Conservation (phyloP, 345 rosid species). For the Sisymbrium irio region DNA sequence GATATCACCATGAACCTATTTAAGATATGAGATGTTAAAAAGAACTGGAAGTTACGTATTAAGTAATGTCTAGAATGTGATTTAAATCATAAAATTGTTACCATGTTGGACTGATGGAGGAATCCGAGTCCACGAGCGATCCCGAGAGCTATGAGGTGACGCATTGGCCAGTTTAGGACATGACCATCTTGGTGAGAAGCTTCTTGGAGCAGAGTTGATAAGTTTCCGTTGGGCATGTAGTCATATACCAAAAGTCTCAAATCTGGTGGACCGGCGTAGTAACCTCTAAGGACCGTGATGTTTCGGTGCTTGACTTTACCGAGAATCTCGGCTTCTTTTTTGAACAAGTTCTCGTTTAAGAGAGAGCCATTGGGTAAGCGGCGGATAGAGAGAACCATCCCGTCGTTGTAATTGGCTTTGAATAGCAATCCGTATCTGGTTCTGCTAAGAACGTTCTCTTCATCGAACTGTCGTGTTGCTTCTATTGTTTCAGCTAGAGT, state of each 20-base stretch:
- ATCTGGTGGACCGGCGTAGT: conserved; percentile 81
- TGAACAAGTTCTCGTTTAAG: conserved; percentile 60
- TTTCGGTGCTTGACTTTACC: conserved; percentile 88
- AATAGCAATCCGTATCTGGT: conserved; percentile 67
- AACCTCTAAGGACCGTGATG: conserved; percentile 86
- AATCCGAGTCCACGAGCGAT: conserved; percentile 88
- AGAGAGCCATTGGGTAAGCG: conserved; percentile 58
- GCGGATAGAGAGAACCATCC: conserved; percentile 86
- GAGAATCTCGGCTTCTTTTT: conserved; percentile 81
- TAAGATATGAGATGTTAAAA: neutral
- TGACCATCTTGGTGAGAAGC: conserved; percentile 99
- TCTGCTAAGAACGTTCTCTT: conserved; percentile 90
- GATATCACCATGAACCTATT: conserved; percentile 71
- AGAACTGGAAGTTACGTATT: neutral
- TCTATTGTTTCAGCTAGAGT: conserved; percentile 81
- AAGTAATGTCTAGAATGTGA: neutral
- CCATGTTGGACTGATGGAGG: conserved; percentile 64
- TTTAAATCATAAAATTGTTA: neutral
- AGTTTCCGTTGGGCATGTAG: conserved; percentile 98
- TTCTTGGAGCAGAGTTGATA: conserved; percentile 90
- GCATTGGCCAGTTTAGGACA: conserved; percentile 99
- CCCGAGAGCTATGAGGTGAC: conserved; percentile 92
- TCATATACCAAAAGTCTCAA: conserved; percentile 75
- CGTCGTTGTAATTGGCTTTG: conserved; percentile 85
- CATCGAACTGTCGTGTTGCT: conserved; percentile 87